phyloP scores from a whole-genome alignment of 768 basidiomycete genomes.

The Cystobasidiopsis lactophilus region DNA sequence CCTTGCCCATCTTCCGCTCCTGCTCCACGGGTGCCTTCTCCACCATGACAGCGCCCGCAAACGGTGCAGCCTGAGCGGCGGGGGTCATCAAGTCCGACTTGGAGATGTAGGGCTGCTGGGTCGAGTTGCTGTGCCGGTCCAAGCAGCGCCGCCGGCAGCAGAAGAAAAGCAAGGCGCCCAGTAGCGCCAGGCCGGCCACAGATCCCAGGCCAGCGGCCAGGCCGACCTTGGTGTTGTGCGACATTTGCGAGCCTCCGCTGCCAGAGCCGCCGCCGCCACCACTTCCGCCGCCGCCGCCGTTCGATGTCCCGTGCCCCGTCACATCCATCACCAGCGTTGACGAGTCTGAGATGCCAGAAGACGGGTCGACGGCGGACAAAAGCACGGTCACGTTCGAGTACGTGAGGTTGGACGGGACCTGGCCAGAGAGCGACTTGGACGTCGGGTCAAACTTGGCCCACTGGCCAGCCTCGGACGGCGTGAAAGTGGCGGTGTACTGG shows the following conservation, averaged over 20 bases:
- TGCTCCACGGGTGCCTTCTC: not conserved
- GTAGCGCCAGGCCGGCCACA: slow-evolving; percentile 22
- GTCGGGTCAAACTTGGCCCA: too few species aligned
- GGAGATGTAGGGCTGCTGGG: not conserved
- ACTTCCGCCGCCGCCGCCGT: not conserved
- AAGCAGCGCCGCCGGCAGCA: slow-evolving; percentile 20
- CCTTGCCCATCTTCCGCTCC: not conserved
- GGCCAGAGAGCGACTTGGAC: too few species aligned
- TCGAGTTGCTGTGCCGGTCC: slow-evolving; percentile 3
- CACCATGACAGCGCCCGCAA: slow-evolving; percentile 1
- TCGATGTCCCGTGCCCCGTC: not conserved
- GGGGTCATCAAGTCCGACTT: not conserved
- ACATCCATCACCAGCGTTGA: slow-evolving; percentile 3
- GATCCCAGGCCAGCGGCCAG: slow-evolving; percentile 19
- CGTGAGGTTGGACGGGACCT: too few species aligned
- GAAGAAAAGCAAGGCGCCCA: slow-evolving; percentile 22
- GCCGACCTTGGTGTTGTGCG: slow-evolving; percentile 7
- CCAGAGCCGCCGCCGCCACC: not conserved
- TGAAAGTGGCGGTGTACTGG: too few species aligned
- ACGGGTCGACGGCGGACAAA: too few species aligned
- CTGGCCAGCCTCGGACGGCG: too few species aligned
- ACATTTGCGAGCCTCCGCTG: not conserved
- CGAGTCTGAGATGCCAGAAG: slow-evolving; percentile 3
- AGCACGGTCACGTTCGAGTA: too few species aligned
- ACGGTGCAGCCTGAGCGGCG: slow-evolving; percentile 1